Evolutionary conservation across 495 filamentous ascomycete species (phyloP), one percentile per base, ranked within the genome.

Genomic region (Tuber melanosporum): DNA sequence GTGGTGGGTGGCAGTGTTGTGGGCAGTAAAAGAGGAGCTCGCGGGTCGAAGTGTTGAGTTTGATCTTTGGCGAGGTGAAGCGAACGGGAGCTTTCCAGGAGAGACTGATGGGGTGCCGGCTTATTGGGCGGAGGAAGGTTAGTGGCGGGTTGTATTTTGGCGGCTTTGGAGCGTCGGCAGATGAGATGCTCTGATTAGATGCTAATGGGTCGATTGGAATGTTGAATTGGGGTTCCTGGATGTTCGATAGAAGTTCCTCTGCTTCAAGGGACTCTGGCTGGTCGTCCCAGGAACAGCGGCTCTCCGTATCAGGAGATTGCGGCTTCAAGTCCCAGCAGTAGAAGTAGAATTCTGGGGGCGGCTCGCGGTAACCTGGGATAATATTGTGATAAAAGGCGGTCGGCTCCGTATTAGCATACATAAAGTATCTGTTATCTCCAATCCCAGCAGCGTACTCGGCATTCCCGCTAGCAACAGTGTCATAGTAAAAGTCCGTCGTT

Each of bases 1-100:
- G 57, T 17, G 57, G 57, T 17, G 57, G 57, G 32, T 66, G 57
- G 3, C 57, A 66, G 57, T 32, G 57, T 17, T 66, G 57, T 15
- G 57, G 57, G 10, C 57, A 66, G 57, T 66, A 66, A 17, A 66
- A 66, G 57, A 66, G 57, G 57, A 66, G 57, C 57, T 66, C 57
- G 26, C 57, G 57, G 26, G 57, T 66, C 57, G 26, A 26, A 12
- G 57, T 66, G 26, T 66, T 66, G 57, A 66, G 57, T 66, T 66
- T 66, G 26, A 66, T 32, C 57, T 66, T 66, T 26, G 57, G 57
- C 12, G 57, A 32, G 14, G 57, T 66, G 10, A 66, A 4, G 5
- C n/a, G n/a, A n/a, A 32, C 26, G 3, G 57, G 57, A 12, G n/a
- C 26, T 32, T 26, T 1, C 57, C 57, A 66, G 57, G 57, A 32